Conservation (phyloP, 139 green algal species). For the Micractinium conductrix region DNA sequence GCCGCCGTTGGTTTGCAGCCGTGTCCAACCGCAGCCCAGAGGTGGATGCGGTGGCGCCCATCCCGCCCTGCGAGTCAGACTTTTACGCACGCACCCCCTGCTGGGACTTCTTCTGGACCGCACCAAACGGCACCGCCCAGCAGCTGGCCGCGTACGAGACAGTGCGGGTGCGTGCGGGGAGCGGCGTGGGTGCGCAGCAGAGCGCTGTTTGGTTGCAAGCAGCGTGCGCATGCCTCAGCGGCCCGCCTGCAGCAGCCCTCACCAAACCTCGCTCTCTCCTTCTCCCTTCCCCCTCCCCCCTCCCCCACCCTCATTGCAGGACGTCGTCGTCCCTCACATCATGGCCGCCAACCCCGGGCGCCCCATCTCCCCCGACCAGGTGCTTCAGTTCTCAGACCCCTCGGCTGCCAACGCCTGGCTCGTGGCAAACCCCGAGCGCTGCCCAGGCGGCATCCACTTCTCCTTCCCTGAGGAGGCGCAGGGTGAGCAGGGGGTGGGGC, state of each 20-base stretch:
- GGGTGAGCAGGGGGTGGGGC: neutral
- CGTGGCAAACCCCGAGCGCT: slow-evolving; percentile 66
- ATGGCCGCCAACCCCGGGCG: slow-evolving; percentile 63
- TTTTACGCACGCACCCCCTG: slow-evolving; percentile 73
- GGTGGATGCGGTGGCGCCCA: slow-evolving; percentile 35
- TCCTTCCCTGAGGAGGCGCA: neutral
- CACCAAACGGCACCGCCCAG: slow-evolving; percentile 44
- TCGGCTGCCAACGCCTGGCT: slow-evolving; percentile 75
- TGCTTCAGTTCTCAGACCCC: slow-evolving; percentile 64
- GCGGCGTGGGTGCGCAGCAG: neutral
- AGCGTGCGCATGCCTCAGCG: no score
- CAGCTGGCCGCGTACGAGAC: no score
- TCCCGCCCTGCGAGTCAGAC: slow-evolving; percentile 68
- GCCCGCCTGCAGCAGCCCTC: no score
- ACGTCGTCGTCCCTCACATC: slow-evolving; percentile 64
- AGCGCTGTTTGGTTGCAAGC: no score
- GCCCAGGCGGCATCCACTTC: slow-evolving; percentile 74
- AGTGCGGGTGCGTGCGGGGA: no score
- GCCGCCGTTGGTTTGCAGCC: no score
- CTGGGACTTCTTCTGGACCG: slow-evolving; percentile 75
- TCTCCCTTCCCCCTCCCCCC: no score
- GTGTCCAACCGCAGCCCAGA: slow-evolving; percentile 35
- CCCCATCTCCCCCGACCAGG: slow-evolving; percentile 54
- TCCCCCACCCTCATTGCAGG: slow-evolving; percentile 20
- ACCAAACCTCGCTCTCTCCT: no score